A percentile compares a stretch with the other conserved stretches of the same genome.
phyloP scores from a whole-genome alignment of 192 early-diverging fungal genomes.

The Entomortierella beljakovae region DNA sequence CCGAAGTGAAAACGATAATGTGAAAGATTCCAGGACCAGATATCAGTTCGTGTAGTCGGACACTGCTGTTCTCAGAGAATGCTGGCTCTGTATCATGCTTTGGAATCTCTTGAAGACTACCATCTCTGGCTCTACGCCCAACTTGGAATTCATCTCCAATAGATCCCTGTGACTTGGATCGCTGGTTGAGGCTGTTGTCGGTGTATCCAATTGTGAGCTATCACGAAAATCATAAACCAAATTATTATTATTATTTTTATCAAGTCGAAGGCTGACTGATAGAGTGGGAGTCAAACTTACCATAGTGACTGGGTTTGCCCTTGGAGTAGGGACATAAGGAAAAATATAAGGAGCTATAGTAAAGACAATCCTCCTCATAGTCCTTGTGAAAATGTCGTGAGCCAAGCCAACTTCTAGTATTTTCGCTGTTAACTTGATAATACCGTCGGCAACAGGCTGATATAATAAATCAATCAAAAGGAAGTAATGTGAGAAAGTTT shows the following conservation, averaged over 20 bases:
- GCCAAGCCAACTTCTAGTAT: conserved; percentile 12
- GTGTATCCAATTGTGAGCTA: conserved; percentile 33
- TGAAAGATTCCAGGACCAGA: conserved; percentile 45
- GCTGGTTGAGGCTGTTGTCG: conserved; percentile 33
- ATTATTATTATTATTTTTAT: neutral
- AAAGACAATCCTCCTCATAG: conserved; percentile 16
- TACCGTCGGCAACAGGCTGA: conserved; percentile 41
- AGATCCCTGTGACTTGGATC: conserved; percentile 21
- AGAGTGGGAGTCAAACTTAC: neutral
- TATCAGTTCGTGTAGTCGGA: conserved; percentile 32
- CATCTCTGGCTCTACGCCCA: conserved; percentile 29
- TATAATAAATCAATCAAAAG: no score
- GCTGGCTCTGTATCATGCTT: conserved; percentile 6
- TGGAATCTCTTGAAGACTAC: conserved; percentile 11
- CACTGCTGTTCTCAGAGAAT: neutral
- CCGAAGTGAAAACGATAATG: conserved; percentile 28
- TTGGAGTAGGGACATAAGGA: conserved; percentile 24
- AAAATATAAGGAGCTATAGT: conserved; percentile 34
- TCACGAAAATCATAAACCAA: neutral
- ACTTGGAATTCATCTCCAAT: conserved; percentile 23
- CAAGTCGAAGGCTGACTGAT: neutral
- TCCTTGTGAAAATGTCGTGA: conserved; percentile 22
- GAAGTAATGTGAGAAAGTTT: no score
- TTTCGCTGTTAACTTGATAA: conserved; percentile 33
- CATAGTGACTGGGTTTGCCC: conserved; percentile 27